phyloP scores from a whole-genome alignment of 2,329 filamentous ascomycete genomes.

The Diaporthe destruens region DNA sequence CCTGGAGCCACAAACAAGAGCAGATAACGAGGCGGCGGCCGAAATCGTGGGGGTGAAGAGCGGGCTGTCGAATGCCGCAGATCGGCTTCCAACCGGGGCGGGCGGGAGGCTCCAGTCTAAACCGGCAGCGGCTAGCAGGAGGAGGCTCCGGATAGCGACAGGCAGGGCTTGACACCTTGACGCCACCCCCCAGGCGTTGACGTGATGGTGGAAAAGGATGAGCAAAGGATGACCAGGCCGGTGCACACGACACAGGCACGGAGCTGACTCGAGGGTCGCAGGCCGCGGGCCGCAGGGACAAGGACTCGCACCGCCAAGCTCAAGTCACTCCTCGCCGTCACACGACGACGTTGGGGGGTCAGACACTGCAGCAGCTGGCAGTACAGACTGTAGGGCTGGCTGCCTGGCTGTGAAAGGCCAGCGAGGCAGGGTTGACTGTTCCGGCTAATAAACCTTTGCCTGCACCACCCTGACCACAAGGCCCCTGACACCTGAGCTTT shows the following conservation, averaged over 20 bases:
- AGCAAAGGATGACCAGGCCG: constrained; percentile 16
- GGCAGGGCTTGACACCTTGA: constrained; percentile 24
- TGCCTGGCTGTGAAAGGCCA: constrained; percentile 13
- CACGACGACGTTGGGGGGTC: constrained; percentile 24
- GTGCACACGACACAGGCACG: constrained; percentile 14
- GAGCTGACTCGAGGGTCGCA: constrained; percentile 16
- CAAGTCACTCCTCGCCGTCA: constrained; percentile 26
- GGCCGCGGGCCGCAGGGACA: constrained; percentile 5
- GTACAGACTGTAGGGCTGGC: background rate
- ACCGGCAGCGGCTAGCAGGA: constrained; percentile 38
- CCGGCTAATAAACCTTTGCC: constrained; percentile 14
- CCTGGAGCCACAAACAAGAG: background rate
- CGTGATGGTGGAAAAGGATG: constrained; percentile 34
- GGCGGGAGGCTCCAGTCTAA: constrained; percentile 12
- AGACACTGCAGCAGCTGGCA: background rate
- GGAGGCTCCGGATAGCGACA: constrained; percentile 7
- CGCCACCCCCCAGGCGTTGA: constrained; percentile 36
- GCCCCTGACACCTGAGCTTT: constrained; percentile 24
- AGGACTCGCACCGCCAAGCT: constrained; percentile 16
- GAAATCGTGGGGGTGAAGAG: background rate
- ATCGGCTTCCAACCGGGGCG: constrained; percentile 29
- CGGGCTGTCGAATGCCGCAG: constrained; percentile 20
- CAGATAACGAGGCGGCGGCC: constrained; percentile 1
- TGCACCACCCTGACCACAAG: background rate
- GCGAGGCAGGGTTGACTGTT: constrained; percentile 17